phyloP scores from a whole-genome alignment of 176 grass and related monocot species.

The Carex myosuroides region DNA sequence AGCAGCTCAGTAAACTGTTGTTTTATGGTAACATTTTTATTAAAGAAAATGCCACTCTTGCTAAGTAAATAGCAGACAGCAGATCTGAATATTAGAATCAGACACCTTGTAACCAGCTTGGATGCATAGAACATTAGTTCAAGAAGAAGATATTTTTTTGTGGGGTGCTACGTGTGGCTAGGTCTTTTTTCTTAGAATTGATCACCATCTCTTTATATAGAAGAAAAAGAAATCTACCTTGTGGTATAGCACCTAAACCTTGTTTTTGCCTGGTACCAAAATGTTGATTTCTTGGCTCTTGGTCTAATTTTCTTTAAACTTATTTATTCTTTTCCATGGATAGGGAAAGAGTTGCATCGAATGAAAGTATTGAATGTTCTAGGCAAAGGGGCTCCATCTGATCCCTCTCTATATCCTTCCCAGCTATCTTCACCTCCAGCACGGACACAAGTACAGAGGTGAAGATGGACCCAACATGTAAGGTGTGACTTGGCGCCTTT shows the following conservation, averaged over 20 bases:
- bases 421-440: conserved; percentile 31
- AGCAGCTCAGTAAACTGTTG: background rate
- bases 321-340: conserved; percentile 10
- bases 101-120: background rate
- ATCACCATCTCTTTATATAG: background rate
- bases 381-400: conserved; percentile 31
- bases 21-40: background rate
- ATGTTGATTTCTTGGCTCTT: background rate
- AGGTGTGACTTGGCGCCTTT: background rate
- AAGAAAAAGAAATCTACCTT: background rate
- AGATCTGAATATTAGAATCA: background rate
- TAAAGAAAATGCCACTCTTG: background rate
- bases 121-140: background rate
- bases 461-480: conserved; percentile 5
- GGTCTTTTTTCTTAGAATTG: background rate
- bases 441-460: conserved; percentile 22
- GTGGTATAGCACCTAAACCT: background rate
- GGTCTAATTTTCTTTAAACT: background rate
- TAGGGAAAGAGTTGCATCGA: conserved; percentile 85
- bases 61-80: background rate
- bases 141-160: background rate
- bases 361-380: conserved; percentile 88
- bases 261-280: background rate
- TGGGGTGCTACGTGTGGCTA: background rate
- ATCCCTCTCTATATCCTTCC: conserved; percentile 19